Conservation (phyloP, 1,284 basidiomycete genomes). For the Boletus smithii region DNA sequence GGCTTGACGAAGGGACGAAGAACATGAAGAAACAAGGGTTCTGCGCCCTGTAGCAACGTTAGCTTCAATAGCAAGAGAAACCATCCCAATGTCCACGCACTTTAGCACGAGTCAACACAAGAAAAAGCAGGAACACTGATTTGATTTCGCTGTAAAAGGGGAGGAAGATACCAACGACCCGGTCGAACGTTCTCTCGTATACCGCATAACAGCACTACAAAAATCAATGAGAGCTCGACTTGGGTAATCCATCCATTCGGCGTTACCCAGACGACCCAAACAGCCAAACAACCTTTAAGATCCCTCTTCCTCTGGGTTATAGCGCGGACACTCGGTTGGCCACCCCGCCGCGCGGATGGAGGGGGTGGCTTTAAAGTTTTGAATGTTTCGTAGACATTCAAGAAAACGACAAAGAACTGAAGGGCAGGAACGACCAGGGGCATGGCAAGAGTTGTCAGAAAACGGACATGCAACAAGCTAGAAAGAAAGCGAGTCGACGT, state of each 20-base stretch:
- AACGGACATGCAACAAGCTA: constrained; percentile 9
- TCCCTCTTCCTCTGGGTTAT: constrained; percentile 71
- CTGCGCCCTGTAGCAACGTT: constrained; percentile 56
- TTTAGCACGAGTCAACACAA: constrained; percentile 68
- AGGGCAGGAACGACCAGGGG: constrained; percentile 65
- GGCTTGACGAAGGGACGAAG: constrained; percentile 70
- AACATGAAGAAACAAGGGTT: constrained; percentile 72
- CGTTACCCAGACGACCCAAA: constrained; percentile 81
- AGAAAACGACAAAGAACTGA: constrained; percentile 64
- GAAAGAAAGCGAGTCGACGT: constrained; percentile 4
- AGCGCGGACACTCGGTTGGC: constrained; percentile 60
- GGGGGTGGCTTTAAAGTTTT: constrained; percentile 71
- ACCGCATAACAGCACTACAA: constrained; percentile 57
- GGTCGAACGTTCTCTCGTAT: constrained; percentile 64
- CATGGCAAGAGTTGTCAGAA: constrained; percentile 42
- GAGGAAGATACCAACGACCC: constrained; percentile 60
- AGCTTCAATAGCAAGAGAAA: constrained; percentile 9
- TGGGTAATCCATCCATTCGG: constrained; percentile 14
- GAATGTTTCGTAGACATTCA: constrained; percentile 79
- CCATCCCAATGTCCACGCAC: constrained; percentile 42
- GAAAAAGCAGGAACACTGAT: constrained; percentile 62
- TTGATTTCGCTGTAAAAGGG: constrained; percentile 81
- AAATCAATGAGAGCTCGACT: constrained; percentile 19
- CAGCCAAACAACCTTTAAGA: constrained; percentile 76
- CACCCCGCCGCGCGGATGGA: constrained; percentile 56